Evolutionary conservation across 192 early-diverging fungal genomes (phyloP), one percentile per base, ranked within the genome.

Genomic region (Gryganskiella cystojenkinii): DNA sequence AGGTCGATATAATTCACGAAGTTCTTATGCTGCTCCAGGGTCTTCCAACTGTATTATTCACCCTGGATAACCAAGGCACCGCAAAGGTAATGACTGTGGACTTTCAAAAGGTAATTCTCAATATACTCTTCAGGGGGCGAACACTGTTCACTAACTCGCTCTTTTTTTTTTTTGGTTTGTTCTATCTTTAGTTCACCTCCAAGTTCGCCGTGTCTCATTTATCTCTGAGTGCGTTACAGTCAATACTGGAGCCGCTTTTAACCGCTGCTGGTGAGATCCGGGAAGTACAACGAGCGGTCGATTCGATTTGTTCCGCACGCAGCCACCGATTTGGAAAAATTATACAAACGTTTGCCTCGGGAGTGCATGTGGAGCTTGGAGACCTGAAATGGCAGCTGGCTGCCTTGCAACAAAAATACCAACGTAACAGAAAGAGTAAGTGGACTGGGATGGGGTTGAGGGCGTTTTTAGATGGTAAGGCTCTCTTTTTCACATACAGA

Each of bases 1-100:
- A 78, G 27, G 33, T 64, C 4, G 74, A 78, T 15, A 53, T 78
- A 4, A 60, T 78, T 0, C 43, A 78, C 47, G 74, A 78, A 31
- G 56, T 78, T 17, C 51, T 78, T 28, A 31, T 78, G 19, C 15
- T 78, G 4, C 61, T 78, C 0, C 66, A 64, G 40, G 67, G 74
- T 3, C 64, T 59, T 4, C 60, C 74, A 11, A 69, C 66, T 6
- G 42, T 58, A 2, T 37, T 78, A 24, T 78, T 78, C 25, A 30
- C 7, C 25, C 4, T 52, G 5, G 40, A 30, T 13, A 4, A 56
- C 10, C 17, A 63, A 2, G 43, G 27, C 1, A 11, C 3, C 0
- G 24, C 20, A 15, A 15, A 33, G 50, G 54, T 37, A 37, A 10
- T 31, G 11, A 20, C 14, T 2, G 22, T 54, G 45, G 46, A 7